phyloP scores from a whole-genome alignment of 129 eudicot species.

The Apium graveolens region DNA sequence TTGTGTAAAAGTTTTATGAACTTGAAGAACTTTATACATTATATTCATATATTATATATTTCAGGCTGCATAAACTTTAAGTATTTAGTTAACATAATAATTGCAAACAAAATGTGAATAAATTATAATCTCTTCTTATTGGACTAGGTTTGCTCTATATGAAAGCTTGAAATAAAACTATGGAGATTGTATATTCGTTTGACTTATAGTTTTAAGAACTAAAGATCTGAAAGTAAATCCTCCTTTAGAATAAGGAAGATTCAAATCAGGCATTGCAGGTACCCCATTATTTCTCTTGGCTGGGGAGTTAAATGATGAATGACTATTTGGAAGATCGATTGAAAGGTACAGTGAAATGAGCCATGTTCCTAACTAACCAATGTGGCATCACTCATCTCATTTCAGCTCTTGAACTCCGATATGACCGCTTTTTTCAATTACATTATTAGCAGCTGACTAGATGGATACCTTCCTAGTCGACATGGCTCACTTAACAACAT shows the following conservation, averaged over 20 bases:
- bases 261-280: not conserved
- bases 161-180: not conserved
- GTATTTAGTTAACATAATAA: not conserved
- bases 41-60: not conserved
- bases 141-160: not conserved
- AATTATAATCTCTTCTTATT: not conserved
- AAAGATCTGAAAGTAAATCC: not conserved
- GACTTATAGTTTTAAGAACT: not conserved
- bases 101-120: not conserved
- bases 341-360: not conserved
- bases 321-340: not conserved
- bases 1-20: not conserved
- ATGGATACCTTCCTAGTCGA: not conserved
- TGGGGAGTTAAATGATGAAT: not conserved
- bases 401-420: not conserved
- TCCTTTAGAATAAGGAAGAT: not conserved
- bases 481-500: not conserved
- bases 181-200: not conserved
- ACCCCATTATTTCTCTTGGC: not conserved
- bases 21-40: not conserved
- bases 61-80: not conserved
- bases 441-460: not conserved
- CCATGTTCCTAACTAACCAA: not conserved
- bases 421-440: not conserved
- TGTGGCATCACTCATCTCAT: not conserved